Base-by-base conservation (phyloP, 108 stramenopile species). In the Mediolabrus comicus region DNA sequence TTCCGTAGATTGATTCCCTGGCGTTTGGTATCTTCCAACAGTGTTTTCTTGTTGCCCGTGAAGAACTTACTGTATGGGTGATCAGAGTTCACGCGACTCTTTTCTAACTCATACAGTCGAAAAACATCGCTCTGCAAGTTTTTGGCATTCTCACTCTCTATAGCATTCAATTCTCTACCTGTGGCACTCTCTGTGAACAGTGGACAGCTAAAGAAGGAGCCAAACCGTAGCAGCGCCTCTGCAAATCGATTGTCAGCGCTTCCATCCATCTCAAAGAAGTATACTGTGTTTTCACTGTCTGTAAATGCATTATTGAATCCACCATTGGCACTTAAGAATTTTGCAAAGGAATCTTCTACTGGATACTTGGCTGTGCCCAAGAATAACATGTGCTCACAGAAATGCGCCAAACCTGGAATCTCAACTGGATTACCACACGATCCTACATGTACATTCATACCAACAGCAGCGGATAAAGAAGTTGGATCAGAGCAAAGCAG, bases 11-110 rank as follows among this genome's bases (percentile, higher is more conserved):
- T 66, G 38, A 93, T 79, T 6, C 88, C 88, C 53, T 81, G 65
- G n/a, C 69, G 77, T 33, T 81, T 83, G 28, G 89, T 93, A 4
- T 79, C 85, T 16, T 87, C 86, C 59, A 92, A 65, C 32, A 92
- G 63, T 16, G 93, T 95, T 33, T 77, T 70, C 65, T 88, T 91
- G 83, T 96, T 97, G 4, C 98, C 98, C 11, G 98, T 96, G 64
- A 90, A 95, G 73, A 98, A 98, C 68, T 96, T 96, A 59, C 81
- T 76, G 65, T 85, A 94, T 0, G 98, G 96, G 79, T 98, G 97
- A 0, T 90, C 72, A 4, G 71, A 69, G 65, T 94, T 92, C 31
- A 92, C 93, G 3, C 93, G 72, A 51, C 85, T 71, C 64, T 97
- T 98, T 58, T 90, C 79, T 19, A 98, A 71, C 69, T 97, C 94